Conservation (phyloP, 306 rosid genomes). For the Prunus mume region DNA sequence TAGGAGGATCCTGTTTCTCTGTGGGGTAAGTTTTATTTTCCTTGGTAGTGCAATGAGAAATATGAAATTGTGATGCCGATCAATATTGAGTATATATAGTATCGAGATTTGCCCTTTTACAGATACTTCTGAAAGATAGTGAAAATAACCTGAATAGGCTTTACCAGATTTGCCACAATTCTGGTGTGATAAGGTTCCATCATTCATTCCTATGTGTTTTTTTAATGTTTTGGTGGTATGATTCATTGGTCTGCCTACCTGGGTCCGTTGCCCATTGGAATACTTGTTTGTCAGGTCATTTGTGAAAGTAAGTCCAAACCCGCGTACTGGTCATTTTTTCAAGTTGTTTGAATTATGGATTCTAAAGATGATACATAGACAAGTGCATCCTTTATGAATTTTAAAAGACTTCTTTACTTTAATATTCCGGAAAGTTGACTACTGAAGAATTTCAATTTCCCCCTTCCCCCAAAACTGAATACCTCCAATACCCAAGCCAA, state of each 20-base stretch:
- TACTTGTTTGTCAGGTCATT: background rate
- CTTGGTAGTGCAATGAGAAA: no score
- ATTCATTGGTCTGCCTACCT: background rate
- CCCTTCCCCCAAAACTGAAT: background rate
- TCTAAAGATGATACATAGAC: background rate
- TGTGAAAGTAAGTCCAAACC: background rate
- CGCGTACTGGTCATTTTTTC: background rate
- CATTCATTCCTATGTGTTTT: background rate
- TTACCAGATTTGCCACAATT: background rate
- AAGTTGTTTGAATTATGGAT: background rate
- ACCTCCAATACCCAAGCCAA: background rate
- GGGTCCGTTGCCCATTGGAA: background rate
- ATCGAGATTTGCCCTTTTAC: no score
- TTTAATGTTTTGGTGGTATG: background rate
- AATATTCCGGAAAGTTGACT: no score
- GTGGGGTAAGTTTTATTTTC: constrained; percentile 63
- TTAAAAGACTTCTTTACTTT: background rate
- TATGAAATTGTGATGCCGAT: no score
- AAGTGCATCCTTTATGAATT: no score
- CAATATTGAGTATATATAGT: no score
- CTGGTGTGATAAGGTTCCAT: background rate
- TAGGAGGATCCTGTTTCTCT: constrained; percentile 68
- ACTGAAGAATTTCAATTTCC: no score
- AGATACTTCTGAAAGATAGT: background rate
- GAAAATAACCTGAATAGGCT: background rate